These are phyloP conservation scores for Piromyces sp. DNA, from an alignment of 192 early-diverging fungal species.

Conservation along the genomic window DNA sequence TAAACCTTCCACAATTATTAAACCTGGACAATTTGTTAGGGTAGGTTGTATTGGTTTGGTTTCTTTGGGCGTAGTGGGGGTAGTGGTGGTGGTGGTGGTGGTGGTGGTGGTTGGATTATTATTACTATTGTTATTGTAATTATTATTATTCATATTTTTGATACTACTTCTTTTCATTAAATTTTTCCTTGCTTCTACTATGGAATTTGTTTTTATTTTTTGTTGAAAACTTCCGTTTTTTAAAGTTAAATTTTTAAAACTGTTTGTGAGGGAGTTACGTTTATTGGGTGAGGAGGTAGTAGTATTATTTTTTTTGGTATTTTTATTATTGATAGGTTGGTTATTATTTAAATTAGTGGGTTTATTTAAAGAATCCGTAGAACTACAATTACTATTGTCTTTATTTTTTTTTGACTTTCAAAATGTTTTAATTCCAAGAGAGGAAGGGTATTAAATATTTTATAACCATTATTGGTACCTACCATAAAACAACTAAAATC, in stretches of 20 bases:
- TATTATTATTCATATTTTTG: background rate
- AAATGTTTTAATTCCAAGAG: background rate
- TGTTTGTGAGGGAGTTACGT: no score
- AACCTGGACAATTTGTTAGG: background rate
- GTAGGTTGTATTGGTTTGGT: background rate
- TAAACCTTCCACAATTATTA: background rate
- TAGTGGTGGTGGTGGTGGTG: no score
- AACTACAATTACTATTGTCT: background rate
- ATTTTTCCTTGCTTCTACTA: no score
- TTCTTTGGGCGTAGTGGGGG: no score
- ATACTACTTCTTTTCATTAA: background rate
- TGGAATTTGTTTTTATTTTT: no score
- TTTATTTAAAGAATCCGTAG: background rate
- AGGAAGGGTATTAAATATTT: background rate
- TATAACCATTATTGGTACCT: background rate
- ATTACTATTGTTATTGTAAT: background rate
- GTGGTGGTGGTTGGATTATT: no score
- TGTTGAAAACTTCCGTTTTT: no score
- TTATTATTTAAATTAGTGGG: background rate
- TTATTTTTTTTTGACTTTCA: background rate
- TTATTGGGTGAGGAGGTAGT: no score
- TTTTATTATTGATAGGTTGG: background rate
- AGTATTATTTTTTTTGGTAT: no score
- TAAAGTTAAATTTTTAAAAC: no score
- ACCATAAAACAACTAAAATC: background rate